These are phyloP conservation scores for Phoma herbarum DNA, from an alignment of 2,329 filamentous ascomycete species.

Conservation along the genomic window DNA sequence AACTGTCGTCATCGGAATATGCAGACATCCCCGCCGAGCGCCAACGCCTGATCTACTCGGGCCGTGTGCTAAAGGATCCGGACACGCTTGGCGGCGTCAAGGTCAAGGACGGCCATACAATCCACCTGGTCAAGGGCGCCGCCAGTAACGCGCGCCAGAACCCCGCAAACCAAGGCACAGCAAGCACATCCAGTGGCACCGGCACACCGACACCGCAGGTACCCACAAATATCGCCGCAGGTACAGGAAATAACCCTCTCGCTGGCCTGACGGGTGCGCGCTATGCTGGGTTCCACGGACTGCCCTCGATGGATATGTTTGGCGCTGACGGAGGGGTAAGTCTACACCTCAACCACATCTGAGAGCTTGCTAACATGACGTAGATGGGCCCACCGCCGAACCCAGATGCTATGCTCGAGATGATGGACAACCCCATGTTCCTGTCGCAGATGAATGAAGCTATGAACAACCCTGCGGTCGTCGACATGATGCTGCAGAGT, in stretches of 20 bases:
- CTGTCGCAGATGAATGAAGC: constrained; percentile 91
- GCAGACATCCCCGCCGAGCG: constrained; percentile 88
- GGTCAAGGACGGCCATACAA: constrained; percentile 93
- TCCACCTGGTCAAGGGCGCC: constrained; percentile 96
- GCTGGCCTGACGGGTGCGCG: constrained; percentile 90
- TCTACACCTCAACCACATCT: constrained; percentile 33
- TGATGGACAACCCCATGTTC: constrained; percentile 89
- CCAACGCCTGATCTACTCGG: constrained; percentile 96
- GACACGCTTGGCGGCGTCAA: constrained; percentile 88
- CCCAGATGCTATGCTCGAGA: constrained; percentile 80
- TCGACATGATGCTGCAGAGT: constrained; percentile 76
- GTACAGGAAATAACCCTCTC: constrained; percentile 82
- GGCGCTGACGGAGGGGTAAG: constrained; percentile 93
- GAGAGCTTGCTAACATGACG: constrained; percentile 29
- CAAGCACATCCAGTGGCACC: constrained; percentile 46
- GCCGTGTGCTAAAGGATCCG: constrained; percentile 93
- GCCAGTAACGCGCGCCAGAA: constrained; percentile 79
- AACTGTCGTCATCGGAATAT: constrained; percentile 80
- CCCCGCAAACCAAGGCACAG: constrained; percentile 59
- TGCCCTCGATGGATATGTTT: constrained; percentile 88
- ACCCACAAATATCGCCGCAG: constrained; percentile 80
- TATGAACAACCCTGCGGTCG: constrained; percentile 91
- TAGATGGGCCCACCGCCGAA: constrained; percentile 90
- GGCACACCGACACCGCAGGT: constrained; percentile 67
- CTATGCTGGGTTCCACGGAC: constrained; percentile 89